phyloP scores from a whole-genome alignment of 2,329 filamentous ascomycete species.

The Dothidotthia symphoricarpi region DNA sequence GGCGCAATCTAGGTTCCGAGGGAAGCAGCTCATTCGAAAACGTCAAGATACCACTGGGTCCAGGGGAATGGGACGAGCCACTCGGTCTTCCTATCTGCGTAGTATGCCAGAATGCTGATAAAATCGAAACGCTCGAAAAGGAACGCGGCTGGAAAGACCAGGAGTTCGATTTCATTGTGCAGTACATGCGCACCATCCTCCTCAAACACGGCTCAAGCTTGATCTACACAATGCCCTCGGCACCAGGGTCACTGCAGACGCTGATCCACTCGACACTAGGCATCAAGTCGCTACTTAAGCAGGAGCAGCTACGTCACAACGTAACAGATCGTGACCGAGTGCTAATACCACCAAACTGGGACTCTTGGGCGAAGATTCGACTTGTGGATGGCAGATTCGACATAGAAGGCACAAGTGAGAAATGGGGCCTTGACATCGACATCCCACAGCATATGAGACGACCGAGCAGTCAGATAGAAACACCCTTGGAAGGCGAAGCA shows the following conservation, averaged over 20 bases:
- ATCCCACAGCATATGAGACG: conserved; percentile 29
- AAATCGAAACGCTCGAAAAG: conserved; percentile 86
- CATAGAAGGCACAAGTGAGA: conserved; percentile 78
- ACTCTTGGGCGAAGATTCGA: conserved; percentile 96
- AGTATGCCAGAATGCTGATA: conserved; percentile 94
- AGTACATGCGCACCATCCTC: conserved; percentile 85
- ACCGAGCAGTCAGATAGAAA: conserved; percentile 20
- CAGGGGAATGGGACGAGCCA: conserved; percentile 90
- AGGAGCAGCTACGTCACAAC: conserved; percentile 57
- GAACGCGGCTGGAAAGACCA: conserved; percentile 93
- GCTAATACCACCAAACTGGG: conserved; percentile 93
- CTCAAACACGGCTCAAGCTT: conserved; percentile 68
- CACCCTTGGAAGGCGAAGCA: conserved; percentile 12
- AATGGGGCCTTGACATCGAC: conserved; percentile 83
- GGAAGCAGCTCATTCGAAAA: conserved; percentile 30
- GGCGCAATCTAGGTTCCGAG: conserved; percentile 27
- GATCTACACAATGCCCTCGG: conserved; percentile 48
- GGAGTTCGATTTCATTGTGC: conserved; percentile 92
- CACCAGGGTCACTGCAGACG: conserved; percentile 72
- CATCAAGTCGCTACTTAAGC: conserved; percentile 73
- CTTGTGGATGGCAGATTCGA: conserved; percentile 90
- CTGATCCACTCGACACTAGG: conserved; percentile 82
- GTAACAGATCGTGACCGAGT: conserved; percentile 94
- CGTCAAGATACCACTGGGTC: conserved; percentile 69
- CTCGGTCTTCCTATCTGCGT: conserved; percentile 85